A percentile compares a stretch with the other conserved stretches of the same genome.
Conservation (phyloP, 192 early-diverging fungal species). For the Funneliformis geosporum region DNA sequence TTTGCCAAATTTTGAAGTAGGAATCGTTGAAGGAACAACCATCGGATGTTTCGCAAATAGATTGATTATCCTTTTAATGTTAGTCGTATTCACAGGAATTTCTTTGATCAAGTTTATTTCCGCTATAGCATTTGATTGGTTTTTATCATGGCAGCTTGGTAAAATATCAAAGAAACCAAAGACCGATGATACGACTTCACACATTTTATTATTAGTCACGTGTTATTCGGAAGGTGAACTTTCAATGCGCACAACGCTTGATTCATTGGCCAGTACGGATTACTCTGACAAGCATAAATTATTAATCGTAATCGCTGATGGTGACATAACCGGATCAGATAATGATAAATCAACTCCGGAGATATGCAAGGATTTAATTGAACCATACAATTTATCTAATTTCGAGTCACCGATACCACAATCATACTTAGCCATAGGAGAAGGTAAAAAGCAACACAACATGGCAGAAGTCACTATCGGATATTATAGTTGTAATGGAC, state of each 20-base stretch:
- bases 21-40: conserved; percentile 43
- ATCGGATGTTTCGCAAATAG: conserved; percentile 45
- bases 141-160: conserved; percentile 39
- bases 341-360: conserved; percentile 76
- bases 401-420: conserved; percentile 74
- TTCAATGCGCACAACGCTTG: conserved; percentile 79
- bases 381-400: conserved; percentile 52
- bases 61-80: conserved; percentile 33
- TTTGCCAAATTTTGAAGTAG: conserved; percentile 34
- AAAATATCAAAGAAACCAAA: conserved; percentile 36
- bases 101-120: conserved; percentile 47
- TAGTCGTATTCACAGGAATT: conserved; percentile 23
- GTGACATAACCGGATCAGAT: conserved; percentile 83
- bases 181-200: conserved; percentile 30
- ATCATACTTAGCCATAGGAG: conserved; percentile 77
- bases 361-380: conserved; percentile 79
- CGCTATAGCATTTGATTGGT: conserved; percentile 48
- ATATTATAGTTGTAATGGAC: conserved; percentile 64
- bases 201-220: conserved; percentile 80
- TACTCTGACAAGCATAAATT: conserved; percentile 87
- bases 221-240: conserved; percentile 91
- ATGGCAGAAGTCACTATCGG: conserved; percentile 83
- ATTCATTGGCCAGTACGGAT: conserved; percentile 78
- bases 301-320: conserved; percentile 87
- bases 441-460: conserved; percentile 80